Percentiles rank a stretch among this genome's conserved stretches.
Conservation (phyloP, 176 grass and related monocot genomes). For the barley (Hordeum vulgare) region MorexV3_pseudomolecules_assembly NC_058520.1:515073082-515073581, state of each 20-base stretch:
- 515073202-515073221: conserved; percentile 18
- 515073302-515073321: not conserved
- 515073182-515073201: not conserved
- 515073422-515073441: conserved; percentile 11
- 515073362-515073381: not conserved
- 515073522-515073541: conserved; percentile 1
- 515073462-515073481: not conserved
- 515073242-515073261: not conserved
- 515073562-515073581: not conserved
- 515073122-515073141: not conserved
- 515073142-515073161: not conserved
- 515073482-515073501: conserved; percentile 24
- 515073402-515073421: not conserved
- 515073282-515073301: not conserved
- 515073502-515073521: conserved; percentile 37
- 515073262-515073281: no score
- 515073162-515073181: not conserved
- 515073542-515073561: not conserved
- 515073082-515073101: not conserved
- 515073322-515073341: not conserved
- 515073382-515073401: not conserved
- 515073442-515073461: not conserved
- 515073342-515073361: not conserved
- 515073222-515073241: not conserved
- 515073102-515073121: not conserved